Percentiles rank a stretch among this genome's conserved stretches.
phyloP scores from a whole-genome alignment of 371 early-diverging fungal genomes.

The Mortierella sp. region DNA sequence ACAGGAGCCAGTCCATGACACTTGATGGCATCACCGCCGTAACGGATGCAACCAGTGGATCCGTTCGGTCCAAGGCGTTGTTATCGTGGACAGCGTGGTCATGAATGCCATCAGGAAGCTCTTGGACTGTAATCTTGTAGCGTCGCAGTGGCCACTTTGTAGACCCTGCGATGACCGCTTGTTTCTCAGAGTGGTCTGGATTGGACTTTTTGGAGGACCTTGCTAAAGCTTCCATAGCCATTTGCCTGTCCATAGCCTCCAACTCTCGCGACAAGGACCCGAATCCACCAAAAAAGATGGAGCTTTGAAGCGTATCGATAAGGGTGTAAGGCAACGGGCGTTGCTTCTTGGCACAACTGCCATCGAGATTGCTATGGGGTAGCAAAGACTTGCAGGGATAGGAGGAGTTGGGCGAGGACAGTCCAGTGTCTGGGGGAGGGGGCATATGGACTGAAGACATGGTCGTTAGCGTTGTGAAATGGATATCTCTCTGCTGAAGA shows the following conservation, averaged over 20 bases:
- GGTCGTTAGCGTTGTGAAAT: not conserved
- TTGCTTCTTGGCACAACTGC: not conserved
- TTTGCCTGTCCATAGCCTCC: conserved; percentile 12
- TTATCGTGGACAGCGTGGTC: not conserved
- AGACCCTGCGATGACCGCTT: not conserved
- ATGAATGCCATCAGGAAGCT: conserved; percentile 6
- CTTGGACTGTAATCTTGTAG: conserved; percentile 36
- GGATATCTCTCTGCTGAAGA: no score
- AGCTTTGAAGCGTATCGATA: conserved; percentile 14
- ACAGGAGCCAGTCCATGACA: conserved; percentile 30
- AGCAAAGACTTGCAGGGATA: not conserved
- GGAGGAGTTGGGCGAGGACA: not conserved
- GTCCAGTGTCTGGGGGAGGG: not conserved
- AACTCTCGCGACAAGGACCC: conserved; percentile 20
- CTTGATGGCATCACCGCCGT: conserved; percentile 18
- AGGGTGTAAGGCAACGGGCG: not conserved
- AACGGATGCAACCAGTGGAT: conserved; percentile 10
- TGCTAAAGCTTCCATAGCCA: conserved; percentile 6
- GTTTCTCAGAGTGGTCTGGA: not conserved
- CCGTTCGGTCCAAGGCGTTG: not conserved
- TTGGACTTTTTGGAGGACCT: not conserved
- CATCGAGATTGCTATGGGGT: not conserved
- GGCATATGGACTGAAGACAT: not conserved
- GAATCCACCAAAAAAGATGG: conserved; percentile 25
- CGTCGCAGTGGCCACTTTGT: conserved; percentile 5